A percentile compares a stretch with the other conserved stretches of the same genome.
Conservation (phyloP, 768 basidiomycete species). For the Leccinum truebloodii region DNA sequence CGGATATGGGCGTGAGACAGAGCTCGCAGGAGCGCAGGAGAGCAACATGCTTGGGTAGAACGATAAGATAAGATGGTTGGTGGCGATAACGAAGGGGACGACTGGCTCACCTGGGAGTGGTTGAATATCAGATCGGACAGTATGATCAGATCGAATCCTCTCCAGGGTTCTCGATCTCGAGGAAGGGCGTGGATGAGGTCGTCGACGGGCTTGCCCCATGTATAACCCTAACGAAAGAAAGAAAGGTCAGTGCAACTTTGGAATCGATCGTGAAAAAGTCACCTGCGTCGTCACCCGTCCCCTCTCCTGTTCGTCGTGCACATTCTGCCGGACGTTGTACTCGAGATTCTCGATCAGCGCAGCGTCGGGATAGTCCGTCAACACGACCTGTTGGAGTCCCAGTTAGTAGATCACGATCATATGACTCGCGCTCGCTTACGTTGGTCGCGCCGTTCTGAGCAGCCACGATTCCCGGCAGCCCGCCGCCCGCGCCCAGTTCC, state of each 20-base stretch:
- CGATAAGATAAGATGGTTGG: not conserved
- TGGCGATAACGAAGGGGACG: not conserved
- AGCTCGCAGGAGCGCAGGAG: slow-evolving; percentile 72
- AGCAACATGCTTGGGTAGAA: slow-evolving; percentile 67
- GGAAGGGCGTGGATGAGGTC: slow-evolving; percentile 31
- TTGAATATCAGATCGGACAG: slow-evolving; percentile 95
- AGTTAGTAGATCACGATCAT: not conserved
- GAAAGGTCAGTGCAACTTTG: not conserved
- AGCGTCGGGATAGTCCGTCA: slow-evolving; percentile 92
- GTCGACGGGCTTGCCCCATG: slow-evolving; percentile 68
- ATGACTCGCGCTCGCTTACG: slow-evolving; percentile 37
- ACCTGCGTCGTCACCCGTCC: slow-evolving; percentile 36
- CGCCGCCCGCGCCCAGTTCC: slow-evolving; percentile 94
- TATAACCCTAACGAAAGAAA: slow-evolving; percentile 58
- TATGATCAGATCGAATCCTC: slow-evolving; percentile 75
- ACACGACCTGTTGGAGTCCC: slow-evolving; percentile 55
- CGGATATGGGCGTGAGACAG: slow-evolving; percentile 28
- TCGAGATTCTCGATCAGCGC: slow-evolving; percentile 73
- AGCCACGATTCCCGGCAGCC: slow-evolving; percentile 78
- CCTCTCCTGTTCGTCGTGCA: slow-evolving; percentile 29
- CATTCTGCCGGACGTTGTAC: slow-evolving; percentile 65
- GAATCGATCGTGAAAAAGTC: slow-evolving; percentile 16
- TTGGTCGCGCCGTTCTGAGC: slow-evolving; percentile 67
- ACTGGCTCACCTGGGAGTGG: slow-evolving; percentile 73
- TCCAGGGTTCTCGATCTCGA: slow-evolving; percentile 14